Evolutionary conservation across 805 yeast genomes (phyloP).

Genomic region (Schizosaccharomyces octosporus): DNA sequence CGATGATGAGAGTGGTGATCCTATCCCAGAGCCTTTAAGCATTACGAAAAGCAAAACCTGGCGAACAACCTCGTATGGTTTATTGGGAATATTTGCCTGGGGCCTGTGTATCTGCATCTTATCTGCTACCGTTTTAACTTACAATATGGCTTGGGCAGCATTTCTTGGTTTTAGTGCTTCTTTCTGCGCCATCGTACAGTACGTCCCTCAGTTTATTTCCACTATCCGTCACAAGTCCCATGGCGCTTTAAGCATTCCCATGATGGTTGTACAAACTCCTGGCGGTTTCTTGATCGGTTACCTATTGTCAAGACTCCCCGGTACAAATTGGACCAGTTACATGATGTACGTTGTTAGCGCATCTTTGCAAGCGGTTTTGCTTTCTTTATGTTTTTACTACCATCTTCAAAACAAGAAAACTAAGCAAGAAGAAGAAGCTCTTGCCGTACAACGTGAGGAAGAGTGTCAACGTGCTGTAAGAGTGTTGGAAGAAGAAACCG

Average conservation of each 20-base stretch:
- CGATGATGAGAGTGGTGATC: background rate
- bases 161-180: conserved; percentile 43
- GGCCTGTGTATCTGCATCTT: background rate
- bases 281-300: conserved; percentile 67
- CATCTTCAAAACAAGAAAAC: conserved; percentile 6
- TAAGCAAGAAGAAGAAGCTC: background rate
- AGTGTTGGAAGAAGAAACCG: background rate
- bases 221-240: conserved; percentile 48
- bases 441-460: background rate
- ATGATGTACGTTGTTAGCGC: conserved; percentile 56
- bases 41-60: background rate
- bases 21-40: background rate
- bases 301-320: conserved; percentile 45
- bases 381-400: conserved; percentile 37
- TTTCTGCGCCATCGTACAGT: conserved; percentile 38
- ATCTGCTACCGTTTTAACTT: background rate
- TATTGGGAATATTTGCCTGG: background rate
- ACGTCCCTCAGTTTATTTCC: conserved; percentile 54
- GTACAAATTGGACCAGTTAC: conserved; percentile 74
- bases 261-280: conserved; percentile 75
- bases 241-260: conserved; percentile 52
- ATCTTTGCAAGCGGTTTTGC: conserved; percentile 32
- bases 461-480: background rate
- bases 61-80: background rate
- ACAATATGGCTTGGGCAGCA: conserved; percentile 16